phyloP scores from a whole-genome alignment of 805 yeast species.

The Lipomyces orientalis region DNA sequence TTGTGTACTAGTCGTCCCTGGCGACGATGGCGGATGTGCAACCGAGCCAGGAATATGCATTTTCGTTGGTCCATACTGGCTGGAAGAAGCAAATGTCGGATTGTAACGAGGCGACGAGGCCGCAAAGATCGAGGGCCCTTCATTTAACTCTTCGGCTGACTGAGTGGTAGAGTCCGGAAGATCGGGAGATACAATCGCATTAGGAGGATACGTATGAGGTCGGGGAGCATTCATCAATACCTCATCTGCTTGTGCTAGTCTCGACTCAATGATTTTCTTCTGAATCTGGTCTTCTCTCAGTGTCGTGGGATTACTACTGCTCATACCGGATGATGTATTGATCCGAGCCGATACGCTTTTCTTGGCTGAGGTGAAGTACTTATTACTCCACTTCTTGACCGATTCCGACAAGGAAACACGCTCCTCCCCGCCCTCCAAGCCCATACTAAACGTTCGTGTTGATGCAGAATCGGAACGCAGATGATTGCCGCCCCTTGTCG shows the following conservation, averaged over 20 bases:
- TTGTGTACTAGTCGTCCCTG: conserved; percentile 1
- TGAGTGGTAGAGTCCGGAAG: conserved; percentile 18
- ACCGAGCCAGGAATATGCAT: conserved; percentile 29
- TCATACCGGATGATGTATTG: conserved; percentile 4
- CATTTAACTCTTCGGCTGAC: conserved; percentile 28
- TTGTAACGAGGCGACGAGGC: conserved; percentile 1
- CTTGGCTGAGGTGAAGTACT: conserved; percentile 33
- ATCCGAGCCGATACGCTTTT: conserved; percentile 28
- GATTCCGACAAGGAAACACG: conserved; percentile 33
- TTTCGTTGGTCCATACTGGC: conserved; percentile 25
- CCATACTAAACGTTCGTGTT: neutral
- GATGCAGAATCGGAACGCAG: conserved; percentile 8
- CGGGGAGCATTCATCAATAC: conserved; percentile 31
- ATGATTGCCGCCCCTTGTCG: conserved; percentile 14
- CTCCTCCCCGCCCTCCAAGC: conserved; percentile 11
- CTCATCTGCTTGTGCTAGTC: conserved; percentile 26
- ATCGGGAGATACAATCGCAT: conserved; percentile 10
- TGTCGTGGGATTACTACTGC: conserved; percentile 21
- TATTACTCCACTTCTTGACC: conserved; percentile 33
- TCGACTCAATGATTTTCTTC: conserved; percentile 29
- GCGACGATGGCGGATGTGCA: conserved; percentile 4
- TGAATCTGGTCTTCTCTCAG: conserved; percentile 29
- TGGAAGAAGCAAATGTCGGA: neutral
- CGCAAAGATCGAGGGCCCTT: conserved; percentile 28
- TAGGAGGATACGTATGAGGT: conserved; percentile 32